A percentile compares a stretch with the other conserved stretches of the same genome.
Evolutionary conservation across 148 eudicot species (phyloP).

Genomic region (Silene latifolia): DNA sequence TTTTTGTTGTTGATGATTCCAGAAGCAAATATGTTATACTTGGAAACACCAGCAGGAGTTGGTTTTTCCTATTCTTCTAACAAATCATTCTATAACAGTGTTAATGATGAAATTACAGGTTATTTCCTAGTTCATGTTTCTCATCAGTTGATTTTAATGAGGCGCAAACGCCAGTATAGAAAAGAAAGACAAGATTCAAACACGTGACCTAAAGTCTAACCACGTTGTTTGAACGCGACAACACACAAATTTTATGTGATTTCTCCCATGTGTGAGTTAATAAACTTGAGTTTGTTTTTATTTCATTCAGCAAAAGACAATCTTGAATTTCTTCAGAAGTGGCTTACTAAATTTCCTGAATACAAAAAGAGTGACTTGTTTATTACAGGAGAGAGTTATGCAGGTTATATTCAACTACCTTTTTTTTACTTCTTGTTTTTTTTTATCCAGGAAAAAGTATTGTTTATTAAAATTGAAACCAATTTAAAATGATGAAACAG

Average conservation of each 20-base stretch:
- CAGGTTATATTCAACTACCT: slow-evolving; percentile 30
- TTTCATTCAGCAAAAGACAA: slow-evolving; percentile 47
- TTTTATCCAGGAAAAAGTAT: not conserved
- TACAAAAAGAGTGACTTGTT: slow-evolving; percentile 59
- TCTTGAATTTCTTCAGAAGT: slow-evolving; percentile 51
- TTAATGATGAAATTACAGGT: slow-evolving; percentile 66
- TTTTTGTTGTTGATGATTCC: slow-evolving; percentile 17
- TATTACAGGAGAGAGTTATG: slow-evolving; percentile 79
- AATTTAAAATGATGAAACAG: slow-evolving; percentile 27
- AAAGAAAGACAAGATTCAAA: not conserved
- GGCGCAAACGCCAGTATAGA: not conserved
- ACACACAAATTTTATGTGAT: not conserved
- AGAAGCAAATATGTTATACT: slow-evolving; percentile 81
- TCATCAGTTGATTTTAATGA: not conserved
- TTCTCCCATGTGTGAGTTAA: too few species aligned
- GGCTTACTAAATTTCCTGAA: slow-evolving; percentile 60
- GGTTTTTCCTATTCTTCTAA: slow-evolving; percentile 72
- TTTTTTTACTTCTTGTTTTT: too few species aligned
- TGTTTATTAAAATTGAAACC: not conserved
- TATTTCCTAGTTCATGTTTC: not conserved
- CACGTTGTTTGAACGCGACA: not conserved
- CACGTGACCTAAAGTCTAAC: not conserved
- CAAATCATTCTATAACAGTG: slow-evolving; percentile 43
- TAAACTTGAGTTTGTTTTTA: slow-evolving; percentile 1
- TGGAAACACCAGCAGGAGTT: slow-evolving; percentile 82